A percentile compares a stretch with the other conserved stretches of the same genome.
These are phyloP conservation scores for Hypoxylon crocopeplum DNA, from an alignment of 495 filamentous ascomycete species.

Conservation along the genomic window DNA sequence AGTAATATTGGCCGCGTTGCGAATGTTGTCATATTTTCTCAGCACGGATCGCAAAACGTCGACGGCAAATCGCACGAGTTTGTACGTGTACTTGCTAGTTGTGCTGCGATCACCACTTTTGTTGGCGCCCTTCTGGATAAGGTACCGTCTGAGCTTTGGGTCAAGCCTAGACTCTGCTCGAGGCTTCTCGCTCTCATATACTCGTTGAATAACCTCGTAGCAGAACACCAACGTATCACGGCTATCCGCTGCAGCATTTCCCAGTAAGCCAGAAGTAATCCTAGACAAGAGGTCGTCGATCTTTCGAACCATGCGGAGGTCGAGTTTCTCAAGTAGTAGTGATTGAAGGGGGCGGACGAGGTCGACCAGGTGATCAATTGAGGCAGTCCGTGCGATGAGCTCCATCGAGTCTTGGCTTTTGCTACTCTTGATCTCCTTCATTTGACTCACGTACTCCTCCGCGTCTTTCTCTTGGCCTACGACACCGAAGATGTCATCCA, in stretches of 20 bases:
- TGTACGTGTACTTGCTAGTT: constrained; percentile 79
- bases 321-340: constrained; percentile 81
- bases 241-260: constrained; percentile 76
- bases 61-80: constrained; percentile 83
- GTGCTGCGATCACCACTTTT: constrained; percentile 69
- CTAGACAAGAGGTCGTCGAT: constrained; percentile 88
- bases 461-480: constrained; percentile 98
- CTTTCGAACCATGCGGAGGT: constrained; percentile 78
- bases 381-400: constrained; percentile 80
- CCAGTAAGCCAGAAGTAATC: constrained; percentile 79
- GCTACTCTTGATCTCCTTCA: constrained; percentile 97
- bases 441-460: constrained; percentile 90
- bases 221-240: constrained; percentile 88
- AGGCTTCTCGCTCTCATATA: constrained; percentile 67
- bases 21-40: constrained; percentile 78
- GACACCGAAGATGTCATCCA: constrained; percentile 98
- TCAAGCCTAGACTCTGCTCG: constrained; percentile 56
- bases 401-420: constrained; percentile 99
- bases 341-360: constrained; percentile 78
- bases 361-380: constrained; percentile 72
- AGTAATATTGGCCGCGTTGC: constrained; percentile 76
- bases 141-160: constrained; percentile 70
- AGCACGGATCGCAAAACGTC: constrained; percentile 83
- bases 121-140: constrained; percentile 76
- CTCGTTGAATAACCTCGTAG: constrained; percentile 89